Percentiles rank a stretch among this genome's conserved stretches.
Conservation (phyloP, 2,329 filamentous ascomycete genomes). For the Botrytis paeoniae region DNA sequence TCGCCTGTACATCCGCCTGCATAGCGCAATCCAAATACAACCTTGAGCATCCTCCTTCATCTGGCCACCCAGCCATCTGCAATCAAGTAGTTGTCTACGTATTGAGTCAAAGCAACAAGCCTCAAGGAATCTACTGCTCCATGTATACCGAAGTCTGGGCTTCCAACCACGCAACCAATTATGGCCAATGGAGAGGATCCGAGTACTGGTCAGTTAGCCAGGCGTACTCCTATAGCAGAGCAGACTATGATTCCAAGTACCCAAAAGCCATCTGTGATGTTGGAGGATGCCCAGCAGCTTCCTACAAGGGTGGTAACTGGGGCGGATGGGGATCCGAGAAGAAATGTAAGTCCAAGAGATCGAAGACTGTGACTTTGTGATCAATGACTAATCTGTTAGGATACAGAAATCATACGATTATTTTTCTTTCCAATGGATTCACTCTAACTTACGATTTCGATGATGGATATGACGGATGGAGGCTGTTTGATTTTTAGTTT, state of each 20-base stretch:
- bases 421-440: neutral
- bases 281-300: neutral
- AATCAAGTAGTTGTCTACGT: constrained; percentile 42
- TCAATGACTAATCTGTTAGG: neutral
- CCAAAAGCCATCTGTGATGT: neutral
- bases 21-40: constrained; percentile 40
- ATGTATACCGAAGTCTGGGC: constrained; percentile 34
- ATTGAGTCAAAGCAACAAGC: constrained; percentile 37
- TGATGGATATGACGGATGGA: neutral
- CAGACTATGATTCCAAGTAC: neutral
- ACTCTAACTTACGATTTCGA: neutral
- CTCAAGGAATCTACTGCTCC: constrained; percentile 41
- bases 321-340: constrained; percentile 5
- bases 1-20: constrained; percentile 39
- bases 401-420: neutral
- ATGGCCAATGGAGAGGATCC: constrained; percentile 25
- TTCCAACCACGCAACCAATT: constrained; percentile 28
- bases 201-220: constrained; percentile 16
- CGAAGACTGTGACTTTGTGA: neutral
- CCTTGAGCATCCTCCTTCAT: constrained; percentile 32
- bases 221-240: neutral
- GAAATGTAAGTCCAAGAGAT: constrained; percentile 3
- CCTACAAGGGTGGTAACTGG: constrained; percentile 2
- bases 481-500: neutral
- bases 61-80: constrained; percentile 38